A percentile compares a stretch with the other conserved stretches of the same genome.
phyloP scores from a whole-genome alignment of 1,139 yeast genomes.

The Blastobotrys proliferans region DNA sequence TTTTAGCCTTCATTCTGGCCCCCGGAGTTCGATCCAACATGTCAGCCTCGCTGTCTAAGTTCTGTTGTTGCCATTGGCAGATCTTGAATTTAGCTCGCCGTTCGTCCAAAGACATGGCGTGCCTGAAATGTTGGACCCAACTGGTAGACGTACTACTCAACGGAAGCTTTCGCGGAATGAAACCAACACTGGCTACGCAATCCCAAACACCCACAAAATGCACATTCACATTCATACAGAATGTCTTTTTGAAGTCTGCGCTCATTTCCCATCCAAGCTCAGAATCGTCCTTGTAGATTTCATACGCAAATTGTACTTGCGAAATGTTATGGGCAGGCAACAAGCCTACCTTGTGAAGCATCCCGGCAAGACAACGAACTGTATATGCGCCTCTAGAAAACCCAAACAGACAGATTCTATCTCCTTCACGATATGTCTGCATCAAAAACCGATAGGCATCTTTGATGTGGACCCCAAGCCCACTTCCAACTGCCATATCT shows the following conservation, averaged over 20 bases:
- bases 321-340: slow-evolving; percentile 13
- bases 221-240: slow-evolving; percentile 20
- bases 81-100: slow-evolving; percentile 27
- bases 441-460: slow-evolving; percentile 38
- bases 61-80: slow-evolving; percentile 13
- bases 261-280: slow-evolving; percentile 14
- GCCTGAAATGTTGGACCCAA: slow-evolving; percentile 37
- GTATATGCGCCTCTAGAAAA: slow-evolving; percentile 41
- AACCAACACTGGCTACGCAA: slow-evolving; percentile 39
- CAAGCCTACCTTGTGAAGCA: slow-evolving; percentile 32
- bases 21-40: slow-evolving; percentile 1
- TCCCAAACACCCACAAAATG: slow-evolving; percentile 43
- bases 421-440: slow-evolving; percentile 33
- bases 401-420: slow-evolving; percentile 37
- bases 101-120: slow-evolving; percentile 41
- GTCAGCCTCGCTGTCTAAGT: not conserved
- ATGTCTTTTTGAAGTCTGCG: slow-evolving; percentile 11
- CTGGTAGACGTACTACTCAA: slow-evolving; percentile 36
- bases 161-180: slow-evolving; percentile 35
- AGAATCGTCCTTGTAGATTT: slow-evolving; percentile 15
- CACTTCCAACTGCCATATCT: slow-evolving; percentile 37
- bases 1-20: not conserved
- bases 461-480: slow-evolving; percentile 35
- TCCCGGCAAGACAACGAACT: slow-evolving; percentile 39
- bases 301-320: slow-evolving; percentile 16